A percentile compares a stretch with the other conserved stretches of the same genome.
phyloP scores from a whole-genome alignment of 2,329 filamentous ascomycete genomes.

The Metarhizium brunneum region DNA sequence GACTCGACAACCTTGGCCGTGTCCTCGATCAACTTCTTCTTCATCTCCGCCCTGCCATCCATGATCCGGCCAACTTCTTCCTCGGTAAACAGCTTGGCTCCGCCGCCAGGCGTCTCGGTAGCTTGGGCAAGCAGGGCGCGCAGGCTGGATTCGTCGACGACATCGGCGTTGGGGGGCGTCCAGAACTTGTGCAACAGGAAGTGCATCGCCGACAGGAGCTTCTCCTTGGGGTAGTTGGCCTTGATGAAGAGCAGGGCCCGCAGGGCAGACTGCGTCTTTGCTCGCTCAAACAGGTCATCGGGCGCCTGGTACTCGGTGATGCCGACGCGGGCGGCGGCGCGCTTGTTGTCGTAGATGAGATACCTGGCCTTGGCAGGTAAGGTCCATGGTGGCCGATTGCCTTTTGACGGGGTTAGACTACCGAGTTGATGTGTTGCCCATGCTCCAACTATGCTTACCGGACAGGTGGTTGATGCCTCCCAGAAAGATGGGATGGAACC shows the following conservation, averaged over 20 bases:
- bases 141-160: conserved; percentile 49
- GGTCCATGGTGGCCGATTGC: conserved; percentile 68
- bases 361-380: conserved; percentile 59
- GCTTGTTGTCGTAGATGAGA: conserved; percentile 30
- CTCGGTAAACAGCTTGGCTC: conserved; percentile 33
- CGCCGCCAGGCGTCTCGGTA: conserved; percentile 15
- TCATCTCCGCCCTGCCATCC: conserved; percentile 37
- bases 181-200: conserved; percentile 54
- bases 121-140: conserved; percentile 24
- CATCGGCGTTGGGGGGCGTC: conserved; percentile 46
- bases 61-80: conserved; percentile 48
- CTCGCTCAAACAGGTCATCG: conserved; percentile 31
- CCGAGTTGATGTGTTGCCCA: background rate
- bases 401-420: conserved; percentile 23
- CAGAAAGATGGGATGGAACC: conserved; percentile 64
- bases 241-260: conserved; percentile 61
- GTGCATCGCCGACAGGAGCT: conserved; percentile 44
- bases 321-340: conserved; percentile 29
- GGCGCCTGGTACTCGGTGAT: conserved; percentile 28
- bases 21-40: conserved; percentile 37
- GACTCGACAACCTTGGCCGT: conserved; percentile 53
- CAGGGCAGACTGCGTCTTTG: conserved; percentile 45
- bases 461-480: conserved; percentile 54
- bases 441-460: conserved; percentile 27
- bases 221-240: conserved; percentile 35